Conservation (phyloP, 2,329 filamentous ascomycete species). For the Chalaropsis ovoidea region DNA sequence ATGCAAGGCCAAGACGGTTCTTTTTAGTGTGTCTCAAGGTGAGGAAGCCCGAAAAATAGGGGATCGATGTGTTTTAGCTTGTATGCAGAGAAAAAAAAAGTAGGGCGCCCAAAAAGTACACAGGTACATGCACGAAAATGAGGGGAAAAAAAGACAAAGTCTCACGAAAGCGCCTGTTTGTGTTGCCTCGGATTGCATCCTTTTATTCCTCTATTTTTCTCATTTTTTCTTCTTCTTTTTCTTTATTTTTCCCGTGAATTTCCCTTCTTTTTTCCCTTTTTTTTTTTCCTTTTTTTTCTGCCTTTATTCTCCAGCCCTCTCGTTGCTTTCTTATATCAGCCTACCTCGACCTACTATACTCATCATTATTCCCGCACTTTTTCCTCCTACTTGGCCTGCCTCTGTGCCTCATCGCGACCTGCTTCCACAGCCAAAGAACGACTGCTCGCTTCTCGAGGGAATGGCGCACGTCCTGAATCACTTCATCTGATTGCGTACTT, state of each 20-base stretch:
- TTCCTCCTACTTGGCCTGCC: too few species aligned
- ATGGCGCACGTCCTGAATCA: neutral
- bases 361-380: too few species aligned
- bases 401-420: neutral
- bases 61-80: neutral
- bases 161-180: neutral
- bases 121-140: neutral
- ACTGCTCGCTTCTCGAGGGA: neutral
- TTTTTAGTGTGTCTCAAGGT: neutral
- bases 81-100: too few species aligned
- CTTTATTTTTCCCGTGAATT: neutral
- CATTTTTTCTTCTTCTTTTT: neutral
- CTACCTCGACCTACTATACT: too few species aligned
- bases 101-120: too few species aligned
- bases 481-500: neutral
- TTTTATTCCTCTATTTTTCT: conserved; percentile 5
- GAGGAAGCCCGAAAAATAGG: neutral
- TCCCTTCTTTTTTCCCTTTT: neutral
- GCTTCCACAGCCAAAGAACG: neutral
- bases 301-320: too few species aligned
- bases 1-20: neutral
- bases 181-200: neutral
- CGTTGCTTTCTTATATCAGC: too few species aligned
- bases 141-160: conserved; percentile 1
- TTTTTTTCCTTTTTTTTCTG: neutral